A percentile compares a stretch with the other conserved stretches of the same genome.
phyloP scores from a whole-genome alignment of 352 stramenopile species.

The Lagenidium giganteum region DNA sequence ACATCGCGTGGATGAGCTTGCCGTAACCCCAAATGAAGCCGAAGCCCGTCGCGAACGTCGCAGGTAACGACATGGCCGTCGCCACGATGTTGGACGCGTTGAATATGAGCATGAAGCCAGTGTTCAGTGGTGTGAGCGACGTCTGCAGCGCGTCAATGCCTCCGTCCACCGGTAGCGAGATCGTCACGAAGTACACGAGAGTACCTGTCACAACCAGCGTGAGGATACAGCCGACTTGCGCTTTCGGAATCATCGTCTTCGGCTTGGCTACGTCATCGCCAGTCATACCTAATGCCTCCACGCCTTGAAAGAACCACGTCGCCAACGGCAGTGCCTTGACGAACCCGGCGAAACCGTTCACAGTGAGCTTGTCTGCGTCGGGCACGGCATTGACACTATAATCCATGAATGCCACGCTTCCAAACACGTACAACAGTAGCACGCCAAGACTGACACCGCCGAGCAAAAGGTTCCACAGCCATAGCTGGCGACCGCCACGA shows the following conservation, averaged over 20 bases:
- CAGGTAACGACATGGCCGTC: constrained; percentile 18
- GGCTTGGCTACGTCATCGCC: constrained; percentile 5
- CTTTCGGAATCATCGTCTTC: constrained; percentile 3
- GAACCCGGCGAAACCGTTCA: constrained; percentile 3
- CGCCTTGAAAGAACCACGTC: constrained; percentile 11
- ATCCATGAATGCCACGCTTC: too few relatives aligned
- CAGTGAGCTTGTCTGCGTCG: too few relatives aligned
- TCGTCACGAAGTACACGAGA: constrained; percentile 1
- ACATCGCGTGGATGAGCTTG: constrained; percentile 24
- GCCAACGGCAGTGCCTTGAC: constrained; percentile 10
- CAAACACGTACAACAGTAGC: constrained; percentile 13
- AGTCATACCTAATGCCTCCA: constrained; percentile 11
- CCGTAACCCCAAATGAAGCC: constrained; percentile 25
- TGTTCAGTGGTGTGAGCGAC: constrained; percentile 5
- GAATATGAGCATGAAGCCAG: constrained; percentile 7
- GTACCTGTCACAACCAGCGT: constrained; percentile 2
- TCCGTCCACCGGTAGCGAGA: constrained; percentile 4
- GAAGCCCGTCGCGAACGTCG: constrained; percentile 26
- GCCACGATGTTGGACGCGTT: background rate
- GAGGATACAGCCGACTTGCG: background rate
- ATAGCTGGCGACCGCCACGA: constrained; percentile 8
- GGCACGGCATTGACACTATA: too few relatives aligned
- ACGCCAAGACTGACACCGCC: background rate
- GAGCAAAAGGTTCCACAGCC: background rate
- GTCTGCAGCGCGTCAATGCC: background rate